These are phyloP conservation scores for Trichoderma arundinaceum DNA, from an alignment of 2,329 filamentous ascomycete species.

Conservation along the genomic window DNA sequence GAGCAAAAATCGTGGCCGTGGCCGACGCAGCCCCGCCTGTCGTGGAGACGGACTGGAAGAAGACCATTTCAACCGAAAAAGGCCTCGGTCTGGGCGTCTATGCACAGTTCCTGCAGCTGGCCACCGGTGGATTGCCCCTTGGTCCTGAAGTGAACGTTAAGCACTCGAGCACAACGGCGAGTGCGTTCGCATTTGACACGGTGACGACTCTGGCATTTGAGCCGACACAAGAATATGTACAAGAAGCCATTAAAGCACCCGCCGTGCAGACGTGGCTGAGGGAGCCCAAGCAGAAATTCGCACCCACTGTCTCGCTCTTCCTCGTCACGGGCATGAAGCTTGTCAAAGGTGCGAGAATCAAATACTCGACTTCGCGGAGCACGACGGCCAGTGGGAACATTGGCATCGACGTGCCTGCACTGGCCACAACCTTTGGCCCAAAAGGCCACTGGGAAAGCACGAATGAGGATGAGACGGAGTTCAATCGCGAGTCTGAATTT, in stretches of 20 bases:
- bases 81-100: neutral
- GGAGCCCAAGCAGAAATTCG: conserved; percentile 1
- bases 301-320: conserved; percentile 1
- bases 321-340: conserved; percentile 23
- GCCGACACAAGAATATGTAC: conserved; percentile 7
- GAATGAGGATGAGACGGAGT: neutral
- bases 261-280: conserved; percentile 10
- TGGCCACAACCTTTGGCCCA: neutral
- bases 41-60: conserved; percentile 4
- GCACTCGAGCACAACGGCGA: neutral
- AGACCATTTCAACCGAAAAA: neutral
- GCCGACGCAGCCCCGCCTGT: neutral
- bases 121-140: neutral
- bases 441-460: neutral
- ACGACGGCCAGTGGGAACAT: neutral
- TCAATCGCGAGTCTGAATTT: neutral
- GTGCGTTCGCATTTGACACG: neutral
- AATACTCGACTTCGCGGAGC: neutral
- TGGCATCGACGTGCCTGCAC: neutral
- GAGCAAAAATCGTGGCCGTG: neutral
- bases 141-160: neutral
- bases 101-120: conserved; percentile 6
- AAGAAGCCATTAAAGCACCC: conserved; percentile 10
- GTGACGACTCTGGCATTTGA: conserved; percentile 11
- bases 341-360: conserved; percentile 7